Conservation (phyloP, 495 filamentous ascomycete genomes). For the Chaetomium fimeti region DNA sequence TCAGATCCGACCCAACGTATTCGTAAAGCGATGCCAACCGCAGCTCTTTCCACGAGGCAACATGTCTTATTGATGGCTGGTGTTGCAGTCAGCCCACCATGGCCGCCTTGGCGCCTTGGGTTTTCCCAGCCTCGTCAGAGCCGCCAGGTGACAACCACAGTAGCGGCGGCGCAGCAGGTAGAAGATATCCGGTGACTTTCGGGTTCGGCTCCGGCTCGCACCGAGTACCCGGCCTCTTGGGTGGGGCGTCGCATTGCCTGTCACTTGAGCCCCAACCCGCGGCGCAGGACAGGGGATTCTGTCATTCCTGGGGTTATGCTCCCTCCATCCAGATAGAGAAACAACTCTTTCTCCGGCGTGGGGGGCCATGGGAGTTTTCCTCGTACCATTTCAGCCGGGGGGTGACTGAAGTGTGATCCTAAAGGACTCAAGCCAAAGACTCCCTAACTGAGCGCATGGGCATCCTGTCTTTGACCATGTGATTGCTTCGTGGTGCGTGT, state of each 20-base stretch:
- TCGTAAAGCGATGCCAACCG: neutral
- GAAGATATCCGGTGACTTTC: neutral
- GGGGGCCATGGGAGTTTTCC: conserved; percentile 1
- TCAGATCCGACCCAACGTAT: neutral
- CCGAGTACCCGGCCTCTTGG: neutral
- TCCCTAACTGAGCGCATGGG: conserved; percentile 16
- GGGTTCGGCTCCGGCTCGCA: neutral
- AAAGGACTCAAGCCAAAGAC: conserved; percentile 7
- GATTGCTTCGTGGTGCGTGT: too few species aligned
- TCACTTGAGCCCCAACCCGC: neutral
- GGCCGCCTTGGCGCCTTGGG: neutral
- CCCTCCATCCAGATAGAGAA: neutral
- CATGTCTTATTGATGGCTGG: neutral
- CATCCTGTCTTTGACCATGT: conserved; percentile 30
- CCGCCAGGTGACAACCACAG: neutral
- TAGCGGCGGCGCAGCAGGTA: conserved; percentile 6
- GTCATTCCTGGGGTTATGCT: neutral
- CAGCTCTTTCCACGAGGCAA: neutral
- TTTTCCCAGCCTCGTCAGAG: neutral
- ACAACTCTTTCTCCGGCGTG: conserved; percentile 1
- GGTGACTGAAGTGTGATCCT: conserved; percentile 20
- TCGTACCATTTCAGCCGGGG: conserved; percentile 16
- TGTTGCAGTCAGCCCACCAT: neutral
- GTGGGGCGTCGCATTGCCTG: neutral
- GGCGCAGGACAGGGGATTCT: neutral